phyloP scores from a whole-genome alignment of 768 basidiomycete genomes.

The Paxillus rubicundulus region DNA sequence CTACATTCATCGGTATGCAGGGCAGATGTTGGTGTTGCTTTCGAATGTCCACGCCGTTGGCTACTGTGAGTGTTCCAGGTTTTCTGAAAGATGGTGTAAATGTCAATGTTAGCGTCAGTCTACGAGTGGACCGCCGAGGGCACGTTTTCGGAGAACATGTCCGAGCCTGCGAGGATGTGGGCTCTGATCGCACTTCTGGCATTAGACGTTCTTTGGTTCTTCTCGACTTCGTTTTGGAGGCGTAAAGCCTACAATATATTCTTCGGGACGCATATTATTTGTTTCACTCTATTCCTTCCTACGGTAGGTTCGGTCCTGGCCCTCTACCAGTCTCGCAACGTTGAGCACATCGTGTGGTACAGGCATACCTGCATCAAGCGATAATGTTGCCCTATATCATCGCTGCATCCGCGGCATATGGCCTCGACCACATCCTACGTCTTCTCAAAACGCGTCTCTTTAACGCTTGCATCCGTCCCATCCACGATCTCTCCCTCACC shows the following conservation, averaged over 20 bases:
- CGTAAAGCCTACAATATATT: conserved; percentile 45
- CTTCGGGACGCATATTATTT: conserved; percentile 39
- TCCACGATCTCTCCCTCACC: conserved; percentile 46
- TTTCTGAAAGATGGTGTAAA: neutral
- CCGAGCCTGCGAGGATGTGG: conserved; percentile 14
- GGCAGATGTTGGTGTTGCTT: conserved; percentile 39
- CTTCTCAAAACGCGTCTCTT: conserved; percentile 45
- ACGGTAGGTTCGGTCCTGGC: conserved; percentile 23
- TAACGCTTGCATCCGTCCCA: conserved; percentile 42
- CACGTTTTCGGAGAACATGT: conserved; percentile 12
- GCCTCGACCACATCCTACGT: conserved; percentile 46
- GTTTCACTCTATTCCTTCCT: conserved; percentile 41
- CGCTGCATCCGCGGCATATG: conserved; percentile 39
- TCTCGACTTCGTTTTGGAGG: conserved; percentile 42
- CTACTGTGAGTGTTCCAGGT: conserved; percentile 31
- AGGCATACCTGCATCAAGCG: conserved; percentile 26
- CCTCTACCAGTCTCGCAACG: conserved; percentile 9
- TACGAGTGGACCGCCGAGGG: conserved; percentile 29
- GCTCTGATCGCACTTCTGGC: conserved; percentile 36
- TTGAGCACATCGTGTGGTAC: neutral
- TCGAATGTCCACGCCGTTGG: conserved; percentile 42
- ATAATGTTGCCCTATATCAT: conserved; percentile 41
- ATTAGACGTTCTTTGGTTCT: conserved; percentile 37
- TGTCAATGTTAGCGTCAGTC: conserved; percentile 15
- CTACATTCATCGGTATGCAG: conserved; percentile 54